Evolutionary conservation across 2,329 filamentous ascomycete genomes (phyloP), one percentile per base, ranked within the genome.

Genomic region (Penicillium sp.): DNA sequence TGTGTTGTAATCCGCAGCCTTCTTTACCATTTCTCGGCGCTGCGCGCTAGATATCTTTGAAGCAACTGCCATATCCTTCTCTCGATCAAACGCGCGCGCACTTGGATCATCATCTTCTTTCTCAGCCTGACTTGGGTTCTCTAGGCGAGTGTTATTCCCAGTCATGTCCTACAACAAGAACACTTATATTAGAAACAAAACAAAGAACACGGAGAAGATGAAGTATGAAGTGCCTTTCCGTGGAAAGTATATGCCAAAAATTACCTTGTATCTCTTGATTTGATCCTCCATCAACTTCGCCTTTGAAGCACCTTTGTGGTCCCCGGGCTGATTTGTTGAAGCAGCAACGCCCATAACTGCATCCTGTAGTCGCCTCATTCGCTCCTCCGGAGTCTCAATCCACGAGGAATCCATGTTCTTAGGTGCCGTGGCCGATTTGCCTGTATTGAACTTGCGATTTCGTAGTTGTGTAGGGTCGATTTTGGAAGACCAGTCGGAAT

Each of bases 351-450:
- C 93, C 65, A 97, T 83, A 12, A 96, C 89, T 53, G 94, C 86
- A 71, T 96, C 87, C 66, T 89, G 87, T 23, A 97, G 77, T 39
- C 91, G 83, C 73, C 89, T 87, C 57, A 90, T 85, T 74, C 96
- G 96, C 75, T 97, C 85, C 71, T 93, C 90, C 0, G 91, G 90
- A 9, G 91, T 96, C 74, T 97, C 93, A 0, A 91, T 93, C 93
- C 93, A 97, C 43, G 93, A 86, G 23, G 85, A 86, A 69, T 73
- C 71, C 19, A 77, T 73, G 6, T 63, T 53, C 13, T 72, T 76
- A 19, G 74, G 73, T 5, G 72, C 74, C 10, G 67, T 67, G 15
- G 84, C 80, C 3, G 82, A 80, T 68, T 85, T 87, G 6, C 86
- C 85, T 0, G 89, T 89, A 51, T 91, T 87, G 79, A 97, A 97